Base-by-base conservation (phyloP, 2,329 filamentous ascomycete species). In the Berkeleyomyces rouxiae region DNA sequence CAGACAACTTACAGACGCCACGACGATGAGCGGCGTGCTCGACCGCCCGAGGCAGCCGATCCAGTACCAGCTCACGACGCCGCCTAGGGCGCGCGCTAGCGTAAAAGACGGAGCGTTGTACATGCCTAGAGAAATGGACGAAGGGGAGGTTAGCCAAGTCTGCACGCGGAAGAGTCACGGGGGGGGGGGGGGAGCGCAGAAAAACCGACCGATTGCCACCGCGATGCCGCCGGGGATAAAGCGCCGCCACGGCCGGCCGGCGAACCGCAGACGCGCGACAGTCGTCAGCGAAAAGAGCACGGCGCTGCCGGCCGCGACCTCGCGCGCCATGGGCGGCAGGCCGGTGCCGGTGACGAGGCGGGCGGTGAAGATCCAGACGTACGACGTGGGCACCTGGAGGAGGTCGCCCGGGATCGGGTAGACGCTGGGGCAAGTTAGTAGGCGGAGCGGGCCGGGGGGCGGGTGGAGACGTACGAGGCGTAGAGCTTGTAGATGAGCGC, bases 51-150 rank as follows among this genome's bases (percentile, higher is more conserved):
- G 71, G 73, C 70, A 72, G 74, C 70, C 71, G 75, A 75, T 78
- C 90, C 90, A 96, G 74, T 87, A 93, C 79, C 87, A 90, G 66
- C 83, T 85, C 37, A 81, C 68, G 6, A 83, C 58, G 0, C 93
- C 93, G 2, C 93, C 93, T 7, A 89, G 82, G 0, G 90, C 88
- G 66, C 93, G 79, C 0, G 93, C 91, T 44, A 99, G 77, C 0
- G 93, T 99, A 71, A 99, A 99, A 0, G 90, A 95, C 0, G 93
- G 93, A 0, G 92, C 90, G 69, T 97, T 99, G 74, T 97, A 99
- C 84, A 99, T 99, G 58, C 93, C 87, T 86, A 68, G 16, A 53
- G 59, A 57, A 40, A 36, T 23, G 1, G 36, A 40, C 16, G 10
- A 36, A 31, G 9, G 4, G 9, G 16, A 2, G n/a, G 46, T 16